Conservation (phyloP, 2,329 filamentous ascomycete species). For the Sclerotinia spermophila region DNA sequence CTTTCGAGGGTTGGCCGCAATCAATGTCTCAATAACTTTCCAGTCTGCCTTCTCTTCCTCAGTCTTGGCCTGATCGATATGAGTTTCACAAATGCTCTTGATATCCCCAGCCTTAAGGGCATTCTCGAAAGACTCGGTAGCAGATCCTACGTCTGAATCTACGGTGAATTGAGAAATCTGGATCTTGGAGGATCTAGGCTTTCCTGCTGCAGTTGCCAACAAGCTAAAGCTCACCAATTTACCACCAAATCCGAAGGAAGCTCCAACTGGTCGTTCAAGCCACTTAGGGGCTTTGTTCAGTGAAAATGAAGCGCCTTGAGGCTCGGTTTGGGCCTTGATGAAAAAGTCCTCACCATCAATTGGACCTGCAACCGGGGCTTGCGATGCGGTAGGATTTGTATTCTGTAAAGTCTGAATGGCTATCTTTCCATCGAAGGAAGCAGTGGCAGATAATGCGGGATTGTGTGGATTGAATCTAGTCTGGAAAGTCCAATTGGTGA, state of each 20-base stretch:
- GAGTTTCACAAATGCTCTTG: conserved; percentile 71
- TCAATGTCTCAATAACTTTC: conserved; percentile 87
- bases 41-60: conserved; percentile 96
- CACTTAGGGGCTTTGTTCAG: conserved; percentile 83
- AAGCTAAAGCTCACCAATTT: conserved; percentile 77
- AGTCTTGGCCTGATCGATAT: conserved; percentile 69
- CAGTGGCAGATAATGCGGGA: conserved; percentile 86
- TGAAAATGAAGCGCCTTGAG: conserved; percentile 86
- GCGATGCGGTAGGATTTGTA: conserved; percentile 73
- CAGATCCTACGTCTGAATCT: conserved; percentile 77
- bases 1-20: conserved; percentile 79
- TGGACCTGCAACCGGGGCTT: conserved; percentile 62
- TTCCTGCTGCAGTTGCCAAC: conserved; percentile 55
- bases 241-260: conserved; percentile 92
- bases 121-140: conserved; percentile 83
- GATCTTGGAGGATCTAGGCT: conserved; percentile 69
- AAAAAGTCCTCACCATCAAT: conserved; percentile 96
- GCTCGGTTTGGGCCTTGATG: conserved; percentile 84
- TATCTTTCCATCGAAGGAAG: conserved; percentile 96
- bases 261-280: conserved; percentile 80
- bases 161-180: conserved; percentile 84
- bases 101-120: conserved; percentile 76
- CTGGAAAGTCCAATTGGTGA: conserved; percentile 99
- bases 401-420: conserved; percentile 91
- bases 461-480: conserved; percentile 93